Percentiles rank a stretch among this genome's conserved stretches.
phyloP scores from a whole-genome alignment of 345 rosid species.

The Pugionium cornutum region DNA sequence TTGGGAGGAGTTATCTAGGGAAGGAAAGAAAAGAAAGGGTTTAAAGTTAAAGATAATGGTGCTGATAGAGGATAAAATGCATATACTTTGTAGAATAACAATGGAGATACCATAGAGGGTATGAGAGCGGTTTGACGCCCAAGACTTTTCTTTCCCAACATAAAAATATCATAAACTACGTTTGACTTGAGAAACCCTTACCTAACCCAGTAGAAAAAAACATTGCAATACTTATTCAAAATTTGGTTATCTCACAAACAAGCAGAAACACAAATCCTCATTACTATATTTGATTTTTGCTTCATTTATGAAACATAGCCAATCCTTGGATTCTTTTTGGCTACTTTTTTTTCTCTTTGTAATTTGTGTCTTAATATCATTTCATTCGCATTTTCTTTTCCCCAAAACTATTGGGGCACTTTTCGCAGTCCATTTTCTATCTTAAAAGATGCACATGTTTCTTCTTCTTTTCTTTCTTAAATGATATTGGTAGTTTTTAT shows the following conservation, averaged over 20 bases:
- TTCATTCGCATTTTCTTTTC: too few species aligned
- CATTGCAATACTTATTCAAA: background rate
- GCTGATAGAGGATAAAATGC: background rate
- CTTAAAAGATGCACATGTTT: too few species aligned
- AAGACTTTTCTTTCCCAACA: background rate
- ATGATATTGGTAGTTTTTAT: background rate
- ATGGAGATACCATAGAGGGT: constrained; percentile 12
- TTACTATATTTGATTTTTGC: too few species aligned
- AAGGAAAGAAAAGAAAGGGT: background rate
- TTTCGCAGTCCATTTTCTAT: too few species aligned
- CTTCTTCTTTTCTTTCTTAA: too few species aligned
- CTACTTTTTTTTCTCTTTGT: too few species aligned
- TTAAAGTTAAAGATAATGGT: background rate
- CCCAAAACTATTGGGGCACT: too few species aligned
- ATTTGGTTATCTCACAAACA: too few species aligned
- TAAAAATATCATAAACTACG: background rate
- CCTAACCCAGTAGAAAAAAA: constrained; percentile 9
- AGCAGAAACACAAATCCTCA: too few species aligned
- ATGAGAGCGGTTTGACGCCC: background rate
- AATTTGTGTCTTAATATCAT: too few species aligned
- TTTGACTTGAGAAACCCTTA: constrained; percentile 8
- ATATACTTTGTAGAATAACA: constrained; percentile 21
- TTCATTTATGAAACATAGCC: too few species aligned
- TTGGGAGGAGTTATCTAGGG: background rate
- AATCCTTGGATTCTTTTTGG: too few species aligned